A percentile compares a stretch with the other conserved stretches of the same genome.
phyloP scores from a whole-genome alignment of 2,329 filamentous ascomycete genomes.

The Beauveria sp. region DNA sequence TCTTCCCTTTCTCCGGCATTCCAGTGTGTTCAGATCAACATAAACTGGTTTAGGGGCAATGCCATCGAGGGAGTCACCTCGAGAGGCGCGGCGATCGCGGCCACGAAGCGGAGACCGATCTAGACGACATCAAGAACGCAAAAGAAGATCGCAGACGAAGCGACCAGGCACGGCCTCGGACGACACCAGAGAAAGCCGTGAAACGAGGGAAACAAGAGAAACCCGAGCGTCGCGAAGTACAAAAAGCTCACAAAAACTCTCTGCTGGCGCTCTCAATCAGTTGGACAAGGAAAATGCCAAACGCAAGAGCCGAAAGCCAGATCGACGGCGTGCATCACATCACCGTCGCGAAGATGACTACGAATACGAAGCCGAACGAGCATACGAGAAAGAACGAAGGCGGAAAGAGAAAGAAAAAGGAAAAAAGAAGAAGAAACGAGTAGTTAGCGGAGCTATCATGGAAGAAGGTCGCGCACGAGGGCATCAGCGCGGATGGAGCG shows the following conservation, averaged over 20 bases:
- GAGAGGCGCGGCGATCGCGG: conserved; percentile 23
- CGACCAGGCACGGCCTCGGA: conserved; percentile 27
- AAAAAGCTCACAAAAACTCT: conserved; percentile 26
- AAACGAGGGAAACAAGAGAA: conserved; percentile 3
- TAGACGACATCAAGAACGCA: conserved; percentile 29
- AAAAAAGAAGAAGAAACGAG: conserved; percentile 43
- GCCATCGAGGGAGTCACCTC: conserved; percentile 28
- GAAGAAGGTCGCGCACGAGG: conserved; percentile 51
- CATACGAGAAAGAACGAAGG: conserved; percentile 25
- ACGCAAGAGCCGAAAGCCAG: conserved; percentile 39
- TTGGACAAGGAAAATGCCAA: conserved; percentile 52
- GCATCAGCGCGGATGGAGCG: conserved; percentile 32
- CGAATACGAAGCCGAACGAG: conserved; percentile 11
- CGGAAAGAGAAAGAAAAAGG: conserved; percentile 31
- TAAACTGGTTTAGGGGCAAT: conserved; percentile 18
- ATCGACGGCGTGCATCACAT: conserved; percentile 25
- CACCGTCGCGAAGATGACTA: conserved; percentile 10
- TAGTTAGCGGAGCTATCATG: conserved; percentile 63
- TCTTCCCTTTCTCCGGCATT: conserved; percentile 17
- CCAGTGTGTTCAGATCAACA: conserved; percentile 15
- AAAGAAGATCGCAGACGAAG: conserved; percentile 26
- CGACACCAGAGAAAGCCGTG: conserved; percentile 21
- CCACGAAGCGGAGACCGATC: conserved; percentile 23
- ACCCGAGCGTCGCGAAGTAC: conserved; percentile 1
- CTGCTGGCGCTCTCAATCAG: conserved; percentile 54